phyloP scores from a whole-genome alignment of 768 basidiomycete species.

The Lactarius deliciosus region DNA sequence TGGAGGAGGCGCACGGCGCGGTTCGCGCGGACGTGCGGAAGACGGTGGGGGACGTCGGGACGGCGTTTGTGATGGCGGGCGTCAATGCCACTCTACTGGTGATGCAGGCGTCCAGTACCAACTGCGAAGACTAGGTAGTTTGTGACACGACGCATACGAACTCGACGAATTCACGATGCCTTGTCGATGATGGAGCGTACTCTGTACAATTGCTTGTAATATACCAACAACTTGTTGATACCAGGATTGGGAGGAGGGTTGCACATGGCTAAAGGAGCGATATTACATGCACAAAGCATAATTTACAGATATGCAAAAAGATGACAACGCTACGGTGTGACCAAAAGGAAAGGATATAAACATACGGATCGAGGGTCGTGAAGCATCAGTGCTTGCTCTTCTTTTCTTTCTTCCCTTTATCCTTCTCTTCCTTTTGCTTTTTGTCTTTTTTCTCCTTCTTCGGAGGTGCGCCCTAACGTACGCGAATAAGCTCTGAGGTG shows the following conservation, averaged over 20 bases:
- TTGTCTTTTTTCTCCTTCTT: constrained; percentile 43
- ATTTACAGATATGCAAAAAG: constrained; percentile 26
- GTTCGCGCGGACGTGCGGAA: constrained; percentile 67
- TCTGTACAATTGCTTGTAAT: background rate
- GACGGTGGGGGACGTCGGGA: constrained; percentile 84
- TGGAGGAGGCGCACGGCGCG: constrained; percentile 56
- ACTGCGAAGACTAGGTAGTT: background rate
- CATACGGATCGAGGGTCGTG: background rate
- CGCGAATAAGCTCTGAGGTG: constrained; percentile 6
- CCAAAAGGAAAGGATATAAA: constrained; percentile 9
- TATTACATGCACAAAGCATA: constrained; percentile 27
- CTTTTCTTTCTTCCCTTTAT: constrained; percentile 58
- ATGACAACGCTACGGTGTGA: constrained; percentile 22
- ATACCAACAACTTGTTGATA: background rate
- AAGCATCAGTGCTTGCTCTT: constrained; percentile 44
- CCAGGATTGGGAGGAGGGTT: background rate
- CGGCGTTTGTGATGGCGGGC: constrained; percentile 67
- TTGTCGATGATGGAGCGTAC: background rate
- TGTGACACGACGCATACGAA: background rate
- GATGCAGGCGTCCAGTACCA: constrained; percentile 49
- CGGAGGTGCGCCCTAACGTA: constrained; percentile 37
- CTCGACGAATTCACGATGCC: background rate
- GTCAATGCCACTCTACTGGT: constrained; percentile 63
- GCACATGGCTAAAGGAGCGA: constrained; percentile 8
- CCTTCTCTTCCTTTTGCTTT: constrained; percentile 47